Evolutionary conservation across 2,329 filamentous ascomycete genomes (phyloP), one percentile per base, ranked within the genome.

Genomic region (Colletotrichum camelliae): DNA sequence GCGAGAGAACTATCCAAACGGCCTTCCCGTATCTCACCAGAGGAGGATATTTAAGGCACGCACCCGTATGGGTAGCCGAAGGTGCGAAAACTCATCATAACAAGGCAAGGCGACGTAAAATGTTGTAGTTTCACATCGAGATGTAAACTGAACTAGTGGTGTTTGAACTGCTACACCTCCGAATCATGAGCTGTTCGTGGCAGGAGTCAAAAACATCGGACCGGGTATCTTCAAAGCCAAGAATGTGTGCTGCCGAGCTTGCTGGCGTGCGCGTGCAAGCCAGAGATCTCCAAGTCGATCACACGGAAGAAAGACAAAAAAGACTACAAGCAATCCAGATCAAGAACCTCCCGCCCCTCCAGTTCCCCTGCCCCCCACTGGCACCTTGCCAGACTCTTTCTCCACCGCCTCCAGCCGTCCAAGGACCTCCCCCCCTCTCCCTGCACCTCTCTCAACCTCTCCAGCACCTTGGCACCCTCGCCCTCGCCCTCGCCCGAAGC

Each of bases 231-330:
- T 21, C 10, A 52, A 21, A 52, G 43, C 10, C n/a, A 52, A 13
- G 6, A 21, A 52, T 4, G 43, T 21, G 6, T 48, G 6, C 4
- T 12, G 4, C 43, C 43, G 43, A 21, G 21, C 9, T 48, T 48
- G 10, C 12, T 35, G 33, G 5, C 13, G 13, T 35, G 33, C 10
- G 10, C 10, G 2, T 33, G 10, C 31, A 33, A 10, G 5, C 39
- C 43, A 48, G 5, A 48, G 2, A 13, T 48, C 9, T 48, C 43
- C n/a, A 12, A 48, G 18, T n/a, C 9, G 43, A 21, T 2, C n/a
- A 1, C n/a, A 52, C 43, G n/a, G 10, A 21, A 52, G 1, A 21
- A 21, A 21, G 3, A 52, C 43, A 0, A 48, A 1, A 48, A 0
- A 0, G 5, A 3, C 43, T 52, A 52, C 43, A 52, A 52, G 43